A percentile compares a stretch with the other conserved stretches of the same genome.
Evolutionary conservation across 768 basidiomycete species (phyloP).

Genomic region (Mycena metata): DNA sequence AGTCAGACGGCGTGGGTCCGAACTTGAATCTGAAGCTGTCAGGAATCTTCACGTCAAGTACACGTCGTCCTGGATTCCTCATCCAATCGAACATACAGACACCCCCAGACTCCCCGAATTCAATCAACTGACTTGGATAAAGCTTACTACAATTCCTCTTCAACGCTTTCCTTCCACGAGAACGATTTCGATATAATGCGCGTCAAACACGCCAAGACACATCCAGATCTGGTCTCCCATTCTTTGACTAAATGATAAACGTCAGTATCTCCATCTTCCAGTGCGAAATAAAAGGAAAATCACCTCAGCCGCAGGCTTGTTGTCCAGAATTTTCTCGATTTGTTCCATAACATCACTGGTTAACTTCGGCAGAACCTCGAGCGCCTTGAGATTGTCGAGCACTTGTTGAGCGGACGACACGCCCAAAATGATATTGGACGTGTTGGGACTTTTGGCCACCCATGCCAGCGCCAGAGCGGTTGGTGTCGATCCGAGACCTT

Average conservation of each 20-base stretch:
- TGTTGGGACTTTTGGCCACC: constrained; percentile 76
- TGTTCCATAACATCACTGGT: constrained; percentile 73
- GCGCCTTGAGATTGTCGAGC: constrained; percentile 75
- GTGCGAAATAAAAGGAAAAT: not conserved
- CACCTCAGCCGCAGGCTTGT: constrained; percentile 50
- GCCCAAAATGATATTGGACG: constrained; percentile 76
- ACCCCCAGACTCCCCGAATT: too few relatives aligned
- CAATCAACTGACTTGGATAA: too few relatives aligned
- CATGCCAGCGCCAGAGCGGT: constrained; percentile 84
- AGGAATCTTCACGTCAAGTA: too few relatives aligned
- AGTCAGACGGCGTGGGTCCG: too few relatives aligned
- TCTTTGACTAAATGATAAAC: not conserved
- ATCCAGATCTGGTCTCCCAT: constrained; percentile 2
- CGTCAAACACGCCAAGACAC: not conserved
- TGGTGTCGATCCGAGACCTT: constrained; percentile 70
- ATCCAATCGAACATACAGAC: too few relatives aligned
- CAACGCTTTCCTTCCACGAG: too few relatives aligned
- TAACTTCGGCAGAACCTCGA: constrained; percentile 80
- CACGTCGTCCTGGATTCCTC: too few relatives aligned
- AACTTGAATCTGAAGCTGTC: too few relatives aligned
- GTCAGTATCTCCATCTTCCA: too few relatives aligned
- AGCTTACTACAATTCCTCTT: too few relatives aligned
- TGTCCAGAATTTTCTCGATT: constrained; percentile 78
- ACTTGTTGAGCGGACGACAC: constrained; percentile 75
- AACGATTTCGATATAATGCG: too few relatives aligned